Evolutionary conservation across 306 rosid genomes (phyloP).

Genomic region (Datisca glomerata): DNA sequence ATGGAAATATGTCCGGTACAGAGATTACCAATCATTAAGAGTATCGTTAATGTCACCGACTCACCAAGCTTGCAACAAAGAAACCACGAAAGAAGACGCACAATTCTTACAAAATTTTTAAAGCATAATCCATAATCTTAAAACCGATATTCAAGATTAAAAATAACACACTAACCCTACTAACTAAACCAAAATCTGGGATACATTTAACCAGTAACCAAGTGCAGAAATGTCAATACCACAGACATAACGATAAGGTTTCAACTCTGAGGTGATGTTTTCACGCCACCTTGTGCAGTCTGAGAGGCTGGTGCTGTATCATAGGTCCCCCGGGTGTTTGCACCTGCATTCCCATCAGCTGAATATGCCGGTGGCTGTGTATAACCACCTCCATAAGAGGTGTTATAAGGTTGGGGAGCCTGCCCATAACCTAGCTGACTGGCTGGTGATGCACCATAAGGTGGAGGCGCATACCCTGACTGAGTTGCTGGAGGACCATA

Average conservation of each 20-base stretch:
- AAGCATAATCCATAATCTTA: too few species aligned
- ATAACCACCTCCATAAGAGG: constrained; percentile 62
- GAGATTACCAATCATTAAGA: too few species aligned
- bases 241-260: background rate
- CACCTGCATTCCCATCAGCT: constrained; percentile 40
- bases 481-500: constrained; percentile 54
- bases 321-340: constrained; percentile 27
- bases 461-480: constrained; percentile 58
- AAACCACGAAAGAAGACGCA: too few species aligned
- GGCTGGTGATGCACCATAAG: constrained; percentile 59
- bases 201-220: constrained; percentile 2
- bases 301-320: constrained; percentile 50
- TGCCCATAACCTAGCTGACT: constrained; percentile 78
- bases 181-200: constrained; percentile 21
- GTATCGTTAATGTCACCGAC: too few species aligned
- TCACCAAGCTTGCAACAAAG: too few species aligned
- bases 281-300: constrained; percentile 40
- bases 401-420: constrained; percentile 44
- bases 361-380: constrained; percentile 56
- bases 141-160: too few species aligned
- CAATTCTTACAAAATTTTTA: too few species aligned
- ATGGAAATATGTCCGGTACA: too few species aligned
- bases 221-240: constrained; percentile 1
- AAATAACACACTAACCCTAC: too few species aligned
- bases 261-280: constrained; percentile 74